Evolutionary conservation across 202 grass and related monocot genomes (phyloP), one percentile per base, ranked within the genome.

Genomic region (Brachypodium distachyon): DNA sequence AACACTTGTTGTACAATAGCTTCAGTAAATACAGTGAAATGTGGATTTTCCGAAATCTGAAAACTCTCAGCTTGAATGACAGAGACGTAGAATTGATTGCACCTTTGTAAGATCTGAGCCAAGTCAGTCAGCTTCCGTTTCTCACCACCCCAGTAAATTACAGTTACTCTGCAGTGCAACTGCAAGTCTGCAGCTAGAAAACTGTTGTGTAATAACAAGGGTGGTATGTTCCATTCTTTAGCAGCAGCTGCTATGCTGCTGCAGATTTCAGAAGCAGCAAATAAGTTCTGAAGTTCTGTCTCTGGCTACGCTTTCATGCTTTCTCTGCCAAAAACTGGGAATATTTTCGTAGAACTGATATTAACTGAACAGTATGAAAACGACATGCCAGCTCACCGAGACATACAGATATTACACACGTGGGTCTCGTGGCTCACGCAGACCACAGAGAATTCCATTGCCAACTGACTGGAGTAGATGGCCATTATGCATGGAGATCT

Each of bases 1-100:
- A 52, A 68, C 34, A 67, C 47, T 61, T 33, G 18, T 49, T 81
- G 67, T 79, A 57, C 54, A 74, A 25, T 68, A 66, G 21, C 17
- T 70, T 61, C 40, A 57, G 23, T 49, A 47, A 39, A 50, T 61
- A 69, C 44, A 50, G 44, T 7, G 34, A 14, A 8, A n/a, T n/a
- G n/a, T n/a, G n/a, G n/a, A n/a, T n/a, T 3, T 6, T 17, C 31
- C 59, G 40, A 59, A 61, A 6, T 67, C 28, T 74, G 44, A 36
- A 70, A 66, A 9, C 31, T 77, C 32, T 36, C 4, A 52, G 39
- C 42, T 49, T 37, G 12, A n/a, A n/a, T n/a, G n/a, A n/a, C n/a
- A n/a, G n/a, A n/a, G n/a, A n/a, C n/a, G n/a, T n/a, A n/a, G n/a
- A n/a, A n/a, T n/a, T n/a, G n/a, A n/a, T n/a, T n/a, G n/a, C n/a